phyloP scores from a whole-genome alignment of 768 basidiomycete species.

The Brasilioporus rufonigricans region DNA sequence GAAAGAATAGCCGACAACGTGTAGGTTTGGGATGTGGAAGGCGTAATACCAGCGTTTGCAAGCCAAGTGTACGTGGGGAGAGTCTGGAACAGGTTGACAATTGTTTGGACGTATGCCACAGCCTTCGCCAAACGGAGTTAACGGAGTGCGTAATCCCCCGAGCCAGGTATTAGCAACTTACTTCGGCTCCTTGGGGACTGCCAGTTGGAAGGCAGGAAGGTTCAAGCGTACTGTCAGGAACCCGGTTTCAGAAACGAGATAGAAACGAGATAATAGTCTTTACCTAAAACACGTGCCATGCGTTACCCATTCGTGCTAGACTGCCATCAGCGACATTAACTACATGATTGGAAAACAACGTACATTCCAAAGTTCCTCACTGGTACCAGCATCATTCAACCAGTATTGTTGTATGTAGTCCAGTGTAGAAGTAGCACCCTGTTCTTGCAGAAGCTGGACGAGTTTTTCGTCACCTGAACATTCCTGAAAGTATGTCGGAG shows the following conservation, averaged over 20 bases:
- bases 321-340: constrained; percentile 3
- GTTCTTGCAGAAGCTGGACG: constrained; percentile 50
- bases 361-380: constrained; percentile 71
- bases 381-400: constrained; percentile 57
- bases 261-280: background rate
- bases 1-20: constrained; percentile 50
- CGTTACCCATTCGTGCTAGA: constrained; percentile 65
- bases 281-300: constrained; percentile 57
- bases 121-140: constrained; percentile 40
- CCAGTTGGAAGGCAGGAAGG: constrained; percentile 57
- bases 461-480: background rate
- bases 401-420: constrained; percentile 61
- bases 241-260: background rate
- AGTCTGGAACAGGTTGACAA: constrained; percentile 58
- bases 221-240: constrained; percentile 50
- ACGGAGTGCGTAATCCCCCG: background rate
- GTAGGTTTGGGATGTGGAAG: constrained; percentile 56
- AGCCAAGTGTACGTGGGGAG: constrained; percentile 79
- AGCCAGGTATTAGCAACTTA: constrained; percentile 22
- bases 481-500: background rate
- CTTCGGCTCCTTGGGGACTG: constrained; percentile 62
- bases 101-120: constrained; percentile 60
- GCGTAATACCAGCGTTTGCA: constrained; percentile 67
- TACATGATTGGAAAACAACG: constrained; percentile 10
- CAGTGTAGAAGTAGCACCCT: constrained; percentile 58